A percentile compares a stretch with the other conserved stretches of the same genome.
These are phyloP conservation scores for Starmerella sp. DNA, from an alignment of 805 yeast genomes.

Conservation along the genomic window DNA sequence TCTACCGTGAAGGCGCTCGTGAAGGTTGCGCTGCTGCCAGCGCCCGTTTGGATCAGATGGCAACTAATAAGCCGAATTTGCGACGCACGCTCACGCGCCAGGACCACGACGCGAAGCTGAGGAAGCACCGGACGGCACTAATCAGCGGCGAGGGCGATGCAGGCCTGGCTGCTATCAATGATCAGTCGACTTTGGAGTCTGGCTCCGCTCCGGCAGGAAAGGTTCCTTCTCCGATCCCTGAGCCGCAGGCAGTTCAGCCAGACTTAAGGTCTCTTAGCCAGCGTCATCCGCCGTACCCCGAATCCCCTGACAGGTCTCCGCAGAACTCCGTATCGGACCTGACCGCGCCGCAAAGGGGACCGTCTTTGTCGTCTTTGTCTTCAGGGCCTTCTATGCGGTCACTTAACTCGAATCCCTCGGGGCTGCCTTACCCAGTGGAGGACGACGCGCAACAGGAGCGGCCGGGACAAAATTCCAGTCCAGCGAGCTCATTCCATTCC, in stretches of 20 bases:
- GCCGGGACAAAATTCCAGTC: not conserved
- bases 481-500: not conserved
- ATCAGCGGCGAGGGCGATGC: slow-evolving; percentile 12
- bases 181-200: slow-evolving; percentile 8
- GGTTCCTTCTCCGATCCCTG: slow-evolving; percentile 1
- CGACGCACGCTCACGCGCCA: slow-evolving; percentile 18
- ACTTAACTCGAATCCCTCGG: not conserved
- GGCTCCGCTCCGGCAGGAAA: not conserved
- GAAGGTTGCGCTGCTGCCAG: slow-evolving; percentile 36
- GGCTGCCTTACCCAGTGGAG: slow-evolving; percentile 1
- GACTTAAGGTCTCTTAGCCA: not conserved
- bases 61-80: slow-evolving; percentile 11
- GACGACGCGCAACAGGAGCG: not conserved
- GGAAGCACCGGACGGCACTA: slow-evolving; percentile 12
- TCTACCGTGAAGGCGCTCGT: slow-evolving; percentile 44
- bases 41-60: slow-evolving; percentile 23
- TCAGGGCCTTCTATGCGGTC: slow-evolving; percentile 1
- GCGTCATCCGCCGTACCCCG: slow-evolving; percentile 10
- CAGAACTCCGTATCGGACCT: not conserved
- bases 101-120: slow-evolving; percentile 17
- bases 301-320: slow-evolving; percentile 7
- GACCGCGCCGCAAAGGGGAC: not conserved
- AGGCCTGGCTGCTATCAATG: slow-evolving; percentile 12
- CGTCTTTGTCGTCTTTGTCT: not conserved
- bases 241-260: not conserved